Evolutionary conservation across 2,329 filamentous ascomycete genomes (phyloP).

Genomic region (Scedosporium dehoogii): DNA sequence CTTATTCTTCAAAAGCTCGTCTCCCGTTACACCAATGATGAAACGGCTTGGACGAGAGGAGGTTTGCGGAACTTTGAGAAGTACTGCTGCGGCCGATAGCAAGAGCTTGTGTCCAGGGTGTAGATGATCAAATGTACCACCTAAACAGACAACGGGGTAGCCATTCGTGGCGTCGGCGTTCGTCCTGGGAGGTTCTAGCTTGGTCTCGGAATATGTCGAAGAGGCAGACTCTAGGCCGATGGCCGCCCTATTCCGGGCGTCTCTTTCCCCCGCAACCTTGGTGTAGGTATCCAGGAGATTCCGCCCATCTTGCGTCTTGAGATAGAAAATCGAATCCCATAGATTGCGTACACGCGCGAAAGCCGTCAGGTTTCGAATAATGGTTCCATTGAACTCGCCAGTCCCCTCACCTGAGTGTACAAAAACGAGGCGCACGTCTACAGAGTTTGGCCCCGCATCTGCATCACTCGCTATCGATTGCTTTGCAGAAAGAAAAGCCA

Average conservation of each 20-base stretch:
- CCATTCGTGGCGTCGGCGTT: neutral
- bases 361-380: slow-evolving; percentile 37
- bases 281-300: slow-evolving; percentile 42
- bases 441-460: slow-evolving; percentile 45
- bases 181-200: neutral
- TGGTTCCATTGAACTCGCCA: slow-evolving; percentile 28
- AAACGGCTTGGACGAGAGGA: slow-evolving; percentile 42
- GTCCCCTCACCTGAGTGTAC: slow-evolving; percentile 47
- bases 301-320: slow-evolving; percentile 55
- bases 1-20: slow-evolving; percentile 79
- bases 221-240: slow-evolving; percentile 43
- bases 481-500: slow-evolving; percentile 61
- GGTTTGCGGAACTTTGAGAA: slow-evolving; percentile 44
- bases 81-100: slow-evolving; percentile 73
- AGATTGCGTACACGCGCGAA: slow-evolving; percentile 43
- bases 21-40: slow-evolving; percentile 80
- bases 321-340: slow-evolving; percentile 58
- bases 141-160: slow-evolving; percentile 55
- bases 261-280: slow-evolving; percentile 33
- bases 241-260: slow-evolving; percentile 41
- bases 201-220: neutral
- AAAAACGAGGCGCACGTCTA: slow-evolving; percentile 68
- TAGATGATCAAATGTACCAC: slow-evolving; percentile 93
- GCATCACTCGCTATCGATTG: slow-evolving; percentile 50
- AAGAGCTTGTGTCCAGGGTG: slow-evolving; percentile 95